Conservation (phyloP, 164 flowering plant species). For the Pachysandra terminalis region DNA sequence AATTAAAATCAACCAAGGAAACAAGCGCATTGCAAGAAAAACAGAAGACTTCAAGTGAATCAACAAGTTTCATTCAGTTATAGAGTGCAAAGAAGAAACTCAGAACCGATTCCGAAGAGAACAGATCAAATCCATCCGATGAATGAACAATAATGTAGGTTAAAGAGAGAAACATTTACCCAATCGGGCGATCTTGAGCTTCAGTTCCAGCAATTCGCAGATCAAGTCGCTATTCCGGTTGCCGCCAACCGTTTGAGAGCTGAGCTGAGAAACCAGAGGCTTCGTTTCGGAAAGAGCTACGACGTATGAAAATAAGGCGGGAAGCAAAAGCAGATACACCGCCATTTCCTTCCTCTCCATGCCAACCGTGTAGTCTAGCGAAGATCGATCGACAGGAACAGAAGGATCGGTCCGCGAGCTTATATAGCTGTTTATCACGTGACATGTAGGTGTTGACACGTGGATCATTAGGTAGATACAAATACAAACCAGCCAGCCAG, state of each 20-base stretch:
- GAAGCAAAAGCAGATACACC: conserved; percentile 9
- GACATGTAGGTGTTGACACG: too few species aligned
- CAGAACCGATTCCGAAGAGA: neutral
- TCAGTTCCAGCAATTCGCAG: conserved; percentile 40
- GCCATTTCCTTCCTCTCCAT: conserved; percentile 12
- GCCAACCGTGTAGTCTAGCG: neutral
- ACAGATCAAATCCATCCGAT: neutral
- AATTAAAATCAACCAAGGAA: neutral
- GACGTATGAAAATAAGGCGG: conserved; percentile 12
- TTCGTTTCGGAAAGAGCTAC: conserved; percentile 7
- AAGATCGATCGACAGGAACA: too few species aligned
- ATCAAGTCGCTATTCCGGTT: conserved; percentile 11
- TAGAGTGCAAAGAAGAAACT: too few species aligned
- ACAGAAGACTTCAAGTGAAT: neutral
- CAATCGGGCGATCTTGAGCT: conserved; percentile 44
- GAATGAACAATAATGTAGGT: neutral
- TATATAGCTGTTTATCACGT: too few species aligned
- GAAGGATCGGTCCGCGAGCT: too few species aligned
- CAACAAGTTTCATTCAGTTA: too few species aligned
- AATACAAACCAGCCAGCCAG: too few species aligned
- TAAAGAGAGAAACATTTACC: conserved; percentile 26
- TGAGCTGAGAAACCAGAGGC: conserved; percentile 5
- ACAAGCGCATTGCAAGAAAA: neutral
- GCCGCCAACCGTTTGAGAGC: conserved; percentile 16
- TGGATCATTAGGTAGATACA: too few species aligned